Conservation (phyloP, 202 grass and related monocot species). For the Setaria viridis region DNA sequence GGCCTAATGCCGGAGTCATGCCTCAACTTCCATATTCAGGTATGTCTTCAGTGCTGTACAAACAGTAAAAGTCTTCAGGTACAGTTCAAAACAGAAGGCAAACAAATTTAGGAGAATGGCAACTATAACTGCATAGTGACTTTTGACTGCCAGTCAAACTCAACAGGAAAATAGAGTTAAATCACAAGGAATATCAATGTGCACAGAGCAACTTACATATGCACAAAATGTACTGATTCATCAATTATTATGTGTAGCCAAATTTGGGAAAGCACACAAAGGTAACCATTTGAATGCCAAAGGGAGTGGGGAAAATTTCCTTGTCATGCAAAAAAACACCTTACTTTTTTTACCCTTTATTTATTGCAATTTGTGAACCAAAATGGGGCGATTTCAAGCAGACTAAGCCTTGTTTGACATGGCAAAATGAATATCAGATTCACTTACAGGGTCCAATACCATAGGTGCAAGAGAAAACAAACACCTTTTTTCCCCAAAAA, state of each 20-base stretch:
- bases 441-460: background rate
- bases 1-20: background rate
- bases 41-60: background rate
- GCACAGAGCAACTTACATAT: background rate
- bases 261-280: background rate
- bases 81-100: background rate
- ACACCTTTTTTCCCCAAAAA: background rate
- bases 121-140: background rate
- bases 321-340: background rate
- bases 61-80: background rate
- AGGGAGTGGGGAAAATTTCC: background rate
- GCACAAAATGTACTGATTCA: background rate
- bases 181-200: slow-evolving; percentile 51
- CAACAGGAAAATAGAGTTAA: background rate
- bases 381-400: background rate
- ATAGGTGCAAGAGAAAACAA: slow-evolving; percentile 11
- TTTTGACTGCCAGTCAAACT: slow-evolving; percentile 16
- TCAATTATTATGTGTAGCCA: background rate
- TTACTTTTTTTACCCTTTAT: background rate
- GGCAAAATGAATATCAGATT: slow-evolving; percentile 10
- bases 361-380: background rate
- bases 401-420: background rate
- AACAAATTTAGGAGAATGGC: background rate
- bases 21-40: background rate
- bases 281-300: background rate